phyloP scores from a whole-genome alignment of 1,139 yeast genomes.

The Debaryomyces singareniensis region DNA sequence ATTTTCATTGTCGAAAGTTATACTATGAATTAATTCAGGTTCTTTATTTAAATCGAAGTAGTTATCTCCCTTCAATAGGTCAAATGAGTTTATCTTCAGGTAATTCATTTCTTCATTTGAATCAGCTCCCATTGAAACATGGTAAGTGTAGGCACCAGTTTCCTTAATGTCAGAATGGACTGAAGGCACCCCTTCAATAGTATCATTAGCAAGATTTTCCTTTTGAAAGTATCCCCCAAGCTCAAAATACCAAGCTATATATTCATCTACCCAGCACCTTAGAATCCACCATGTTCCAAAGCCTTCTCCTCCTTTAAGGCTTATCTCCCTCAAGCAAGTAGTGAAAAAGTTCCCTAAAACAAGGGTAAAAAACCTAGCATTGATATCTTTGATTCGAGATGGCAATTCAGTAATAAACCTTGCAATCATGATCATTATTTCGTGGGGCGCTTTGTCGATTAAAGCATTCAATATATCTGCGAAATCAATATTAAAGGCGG shows the following conservation, averaged over 20 bases:
- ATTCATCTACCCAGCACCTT: slow-evolving; percentile 74
- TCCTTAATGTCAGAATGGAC: no score
- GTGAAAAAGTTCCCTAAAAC: slow-evolving; percentile 52
- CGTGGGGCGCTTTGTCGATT: slow-evolving; percentile 4
- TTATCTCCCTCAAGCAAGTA: slow-evolving; percentile 60
- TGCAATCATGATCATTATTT: slow-evolving; percentile 11
- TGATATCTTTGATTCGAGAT: slow-evolving; percentile 34
- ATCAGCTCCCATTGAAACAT: no score
- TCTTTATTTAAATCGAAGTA: no score
- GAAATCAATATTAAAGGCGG: slow-evolving; percentile 34
- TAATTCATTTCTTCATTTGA: no score
- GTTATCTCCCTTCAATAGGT: no score
- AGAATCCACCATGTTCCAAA: slow-evolving; percentile 79
- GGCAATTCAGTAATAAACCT: slow-evolving; percentile 39
- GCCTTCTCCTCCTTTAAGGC: slow-evolving; percentile 52
- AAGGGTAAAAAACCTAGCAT: slow-evolving; percentile 53
- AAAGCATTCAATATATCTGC: slow-evolving; percentile 4
- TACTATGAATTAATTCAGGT: neutral
- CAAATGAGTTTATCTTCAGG: no score
- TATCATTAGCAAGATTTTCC: slow-evolving; percentile 16
- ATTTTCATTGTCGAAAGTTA: neutral
- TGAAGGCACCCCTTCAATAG: no score
- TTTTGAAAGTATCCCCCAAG: slow-evolving; percentile 54
- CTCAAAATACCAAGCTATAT: slow-evolving; percentile 64
- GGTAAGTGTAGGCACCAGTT: no score